Conservation (phyloP, 2,329 filamentous ascomycete genomes). For the Fusarium proliferatum region DNA sequence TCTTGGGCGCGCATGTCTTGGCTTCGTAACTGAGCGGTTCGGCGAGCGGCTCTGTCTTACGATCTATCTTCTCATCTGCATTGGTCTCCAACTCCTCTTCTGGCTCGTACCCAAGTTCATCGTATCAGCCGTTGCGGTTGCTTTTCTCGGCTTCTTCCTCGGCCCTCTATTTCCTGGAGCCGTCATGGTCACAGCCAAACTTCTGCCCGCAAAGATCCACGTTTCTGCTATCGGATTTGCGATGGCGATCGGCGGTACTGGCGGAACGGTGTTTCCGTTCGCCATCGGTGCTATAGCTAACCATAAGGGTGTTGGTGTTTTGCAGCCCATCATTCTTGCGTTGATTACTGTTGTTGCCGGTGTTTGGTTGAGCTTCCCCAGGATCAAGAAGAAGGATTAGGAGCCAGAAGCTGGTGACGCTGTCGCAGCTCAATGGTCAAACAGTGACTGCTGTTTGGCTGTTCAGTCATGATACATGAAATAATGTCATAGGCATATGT, state of each 20-base stretch:
- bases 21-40: slow-evolving; percentile 75
- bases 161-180: slow-evolving; percentile 79
- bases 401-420: accelerated
- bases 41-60: slow-evolving; percentile 71
- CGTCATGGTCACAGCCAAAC: slow-evolving; percentile 75
- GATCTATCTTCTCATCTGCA: slow-evolving; percentile 70
- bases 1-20: slow-evolving; percentile 72
- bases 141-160: slow-evolving; percentile 78
- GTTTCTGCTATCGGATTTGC: slow-evolving; percentile 80
- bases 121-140: slow-evolving; percentile 68
- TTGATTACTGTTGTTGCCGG: slow-evolving; percentile 52
- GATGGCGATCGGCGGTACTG: slow-evolving; percentile 76
- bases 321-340: slow-evolving; percentile 63
- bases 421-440: neutral
- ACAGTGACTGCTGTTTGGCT: accelerated
- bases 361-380: slow-evolving; percentile 53
- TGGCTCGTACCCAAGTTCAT: slow-evolving; percentile 70
- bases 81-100: slow-evolving; percentile 71
- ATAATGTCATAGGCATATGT: neutral
- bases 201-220: slow-evolving; percentile 76
- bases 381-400: slow-evolving; percentile 49
- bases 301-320: slow-evolving; percentile 58
- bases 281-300: slow-evolving; percentile 71
- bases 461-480: accelerated
- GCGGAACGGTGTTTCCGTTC: slow-evolving; percentile 72